These are phyloP conservation scores for Ophiocordyceps sinensis DNA, from an alignment of 2,329 filamentous ascomycete genomes.

Conservation along the genomic window DNA sequence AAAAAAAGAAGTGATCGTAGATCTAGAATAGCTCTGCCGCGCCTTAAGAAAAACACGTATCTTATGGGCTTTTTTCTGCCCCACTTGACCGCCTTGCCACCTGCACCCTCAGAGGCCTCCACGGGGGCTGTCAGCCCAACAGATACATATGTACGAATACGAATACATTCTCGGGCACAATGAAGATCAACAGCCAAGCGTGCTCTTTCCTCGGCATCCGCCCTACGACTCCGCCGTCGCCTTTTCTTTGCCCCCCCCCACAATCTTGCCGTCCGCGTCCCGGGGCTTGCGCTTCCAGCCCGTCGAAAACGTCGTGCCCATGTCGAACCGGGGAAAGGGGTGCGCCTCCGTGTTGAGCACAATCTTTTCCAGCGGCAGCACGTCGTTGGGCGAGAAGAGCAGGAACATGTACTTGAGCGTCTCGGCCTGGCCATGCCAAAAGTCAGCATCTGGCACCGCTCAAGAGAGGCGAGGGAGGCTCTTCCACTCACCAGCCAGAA, in stretches of 20 bases:
- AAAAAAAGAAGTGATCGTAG: too few species aligned
- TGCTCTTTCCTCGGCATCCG: too few species aligned
- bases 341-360: conserved; percentile 97
- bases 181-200: too few species aligned
- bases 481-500: conserved; percentile 72
- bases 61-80: too few species aligned
- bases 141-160: too few species aligned
- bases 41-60: too few species aligned
- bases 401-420: conserved; percentile 97
- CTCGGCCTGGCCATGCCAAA: conserved; percentile 48
- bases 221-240: background rate
- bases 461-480: background rate
- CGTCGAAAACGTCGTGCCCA: conserved; percentile 62
- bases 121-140: too few species aligned
- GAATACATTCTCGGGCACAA: too few species aligned
- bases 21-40: too few species aligned
- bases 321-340: conserved; percentile 73
- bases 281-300: conserved; percentile 65
- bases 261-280: conserved; percentile 27
- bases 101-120: too few species aligned
- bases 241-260: conserved; percentile 4
- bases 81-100: too few species aligned
- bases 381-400: conserved; percentile 70
- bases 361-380: conserved; percentile 72
- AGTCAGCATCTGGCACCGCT: background rate